A percentile compares a stretch with the other conserved stretches of the same genome.
Conservation (phyloP, 1,139 yeast species). For the Geotrichum carabidarum region DNA sequence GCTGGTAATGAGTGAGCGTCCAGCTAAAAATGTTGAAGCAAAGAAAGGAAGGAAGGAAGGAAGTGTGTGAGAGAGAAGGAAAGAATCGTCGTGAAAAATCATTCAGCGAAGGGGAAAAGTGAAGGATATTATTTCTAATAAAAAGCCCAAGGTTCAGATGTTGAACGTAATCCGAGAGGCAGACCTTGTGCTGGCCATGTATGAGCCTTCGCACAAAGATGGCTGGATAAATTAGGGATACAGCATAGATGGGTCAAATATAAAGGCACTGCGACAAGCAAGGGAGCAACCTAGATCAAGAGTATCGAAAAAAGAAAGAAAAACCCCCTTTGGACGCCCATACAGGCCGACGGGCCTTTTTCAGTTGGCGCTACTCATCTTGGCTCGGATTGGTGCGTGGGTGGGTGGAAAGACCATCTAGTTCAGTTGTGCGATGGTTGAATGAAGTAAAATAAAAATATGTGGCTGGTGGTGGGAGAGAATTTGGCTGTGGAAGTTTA, state of each 20-base stretch:
- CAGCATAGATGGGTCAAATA: background rate
- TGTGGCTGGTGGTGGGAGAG: background rate
- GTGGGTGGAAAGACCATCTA: too few relatives aligned
- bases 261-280: background rate
- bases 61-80: background rate
- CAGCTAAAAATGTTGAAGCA: background rate
- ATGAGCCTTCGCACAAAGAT: background rate
- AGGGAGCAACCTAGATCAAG: background rate
- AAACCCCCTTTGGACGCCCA: too few relatives aligned
- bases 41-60: background rate
- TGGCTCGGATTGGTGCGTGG: too few relatives aligned
- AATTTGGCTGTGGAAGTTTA: too few relatives aligned
- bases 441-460: background rate
- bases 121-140: background rate
- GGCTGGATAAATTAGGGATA: background rate
- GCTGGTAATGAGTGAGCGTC: background rate
- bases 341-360: too few relatives aligned
- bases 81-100: background rate
- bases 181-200: background rate
- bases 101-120: background rate
- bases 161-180: background rate
- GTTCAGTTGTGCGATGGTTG: background rate
- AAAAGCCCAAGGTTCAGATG: background rate
- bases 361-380: too few relatives aligned
- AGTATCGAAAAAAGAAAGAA: background rate